phyloP scores from a whole-genome alignment of 2,329 filamentous ascomycete genomes.

The Phialocephala sp. region DNA sequence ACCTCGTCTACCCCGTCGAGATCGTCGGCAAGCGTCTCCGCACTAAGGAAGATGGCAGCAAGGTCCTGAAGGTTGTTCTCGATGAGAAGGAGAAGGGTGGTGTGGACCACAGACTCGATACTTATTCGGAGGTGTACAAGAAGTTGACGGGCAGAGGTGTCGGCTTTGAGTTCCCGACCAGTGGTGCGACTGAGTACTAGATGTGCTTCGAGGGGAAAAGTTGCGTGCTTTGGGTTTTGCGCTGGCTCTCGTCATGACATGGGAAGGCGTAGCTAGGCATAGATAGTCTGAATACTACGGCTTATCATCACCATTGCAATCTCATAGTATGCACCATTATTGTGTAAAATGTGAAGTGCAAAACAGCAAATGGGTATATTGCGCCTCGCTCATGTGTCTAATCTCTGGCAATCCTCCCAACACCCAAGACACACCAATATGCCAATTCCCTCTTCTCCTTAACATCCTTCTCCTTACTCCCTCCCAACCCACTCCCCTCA shows the following conservation, averaged over 20 bases:
- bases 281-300: constrained; percentile 36
- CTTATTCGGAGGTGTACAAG: constrained; percentile 99
- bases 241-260: constrained; percentile 24
- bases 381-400: constrained; percentile 33
- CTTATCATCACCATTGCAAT: constrained; percentile 28
- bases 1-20: constrained; percentile 99
- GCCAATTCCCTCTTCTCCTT: constrained; percentile 86
- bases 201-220: constrained; percentile 38
- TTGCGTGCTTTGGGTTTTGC: constrained; percentile 41
- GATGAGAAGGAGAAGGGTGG: constrained; percentile 99
- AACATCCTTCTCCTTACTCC: constrained; percentile 59
- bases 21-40: constrained; percentile 99
- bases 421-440: constrained; percentile 93
- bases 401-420: constrained; percentile 75
- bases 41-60: constrained; percentile 98
- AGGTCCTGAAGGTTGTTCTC: constrained; percentile 97
- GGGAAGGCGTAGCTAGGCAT: constrained; percentile 38
- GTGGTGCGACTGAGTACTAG: constrained; percentile 80
- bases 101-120: constrained; percentile 99
- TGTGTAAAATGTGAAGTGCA: too few relatives aligned
- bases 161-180: constrained; percentile 98
- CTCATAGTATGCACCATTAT: neutral
- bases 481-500: constrained; percentile 51
- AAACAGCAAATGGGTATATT: constrained; percentile 41
- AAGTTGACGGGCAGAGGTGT: constrained; percentile 95